These are phyloP conservation scores for Termitomyces heimii DNA, from an alignment of 768 basidiomycete genomes.

Conservation along the genomic window DNA sequence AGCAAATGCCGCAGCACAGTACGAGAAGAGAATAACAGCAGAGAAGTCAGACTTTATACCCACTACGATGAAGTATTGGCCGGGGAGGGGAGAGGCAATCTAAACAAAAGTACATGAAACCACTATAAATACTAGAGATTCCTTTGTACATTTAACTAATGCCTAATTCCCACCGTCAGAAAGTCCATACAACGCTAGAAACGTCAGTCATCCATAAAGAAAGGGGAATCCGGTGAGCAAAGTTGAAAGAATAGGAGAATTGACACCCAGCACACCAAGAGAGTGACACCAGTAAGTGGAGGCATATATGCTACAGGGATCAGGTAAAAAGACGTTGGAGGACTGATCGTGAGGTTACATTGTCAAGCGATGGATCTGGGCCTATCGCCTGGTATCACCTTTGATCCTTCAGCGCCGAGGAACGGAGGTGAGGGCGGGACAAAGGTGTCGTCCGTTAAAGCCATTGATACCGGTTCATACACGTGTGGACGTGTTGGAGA, in stretches of 20 bases:
- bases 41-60: conserved; percentile 14
- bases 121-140: conserved; percentile 6
- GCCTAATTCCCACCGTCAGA: background rate
- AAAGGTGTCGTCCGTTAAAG: conserved; percentile 51
- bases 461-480: conserved; percentile 76
- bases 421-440: conserved; percentile 58
- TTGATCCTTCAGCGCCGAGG: conserved; percentile 31
- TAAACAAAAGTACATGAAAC: conserved; percentile 4
- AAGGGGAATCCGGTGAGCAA: background rate
- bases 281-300: conserved; percentile 1
- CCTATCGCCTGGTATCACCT: conserved; percentile 27
- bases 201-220: conserved; percentile 9
- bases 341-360: background rate
- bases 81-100: conserved; percentile 4
- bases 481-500: conserved; percentile 28
- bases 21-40: background rate
- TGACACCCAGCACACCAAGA: conserved; percentile 3
- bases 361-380: conserved; percentile 38
- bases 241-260: background rate
- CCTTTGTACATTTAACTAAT: conserved; percentile 2
- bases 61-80: background rate
- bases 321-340: background rate
- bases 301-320: conserved; percentile 7
- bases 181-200: background rate
- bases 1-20: conserved; percentile 14